Evolutionary conservation across 192 early-diverging fungal species (phyloP).

Genomic region (Coemansia sp.): DNA sequence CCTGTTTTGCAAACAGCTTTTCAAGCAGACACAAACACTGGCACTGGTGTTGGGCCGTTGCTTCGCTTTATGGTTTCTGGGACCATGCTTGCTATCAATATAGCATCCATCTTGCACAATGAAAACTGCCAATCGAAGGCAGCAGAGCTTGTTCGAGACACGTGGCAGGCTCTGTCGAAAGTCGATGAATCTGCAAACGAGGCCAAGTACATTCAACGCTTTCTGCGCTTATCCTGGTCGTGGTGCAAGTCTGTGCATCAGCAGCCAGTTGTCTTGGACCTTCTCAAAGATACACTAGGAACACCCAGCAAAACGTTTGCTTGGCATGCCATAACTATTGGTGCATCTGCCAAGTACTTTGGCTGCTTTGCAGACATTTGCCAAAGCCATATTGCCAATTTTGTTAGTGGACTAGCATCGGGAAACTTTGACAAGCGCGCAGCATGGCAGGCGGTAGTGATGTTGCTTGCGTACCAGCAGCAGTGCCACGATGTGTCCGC

Average conservation of each 20-base stretch:
- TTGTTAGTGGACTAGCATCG: background rate
- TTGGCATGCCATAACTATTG: constrained; percentile 9
- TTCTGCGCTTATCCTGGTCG: constrained; percentile 31
- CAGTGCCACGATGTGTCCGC: background rate
- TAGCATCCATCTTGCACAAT: constrained; percentile 14
- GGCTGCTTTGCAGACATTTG: background rate
- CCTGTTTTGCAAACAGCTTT: background rate
- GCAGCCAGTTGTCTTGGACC: background rate
- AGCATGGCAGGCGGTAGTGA: constrained; percentile 10
- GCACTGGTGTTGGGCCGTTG: too few relatives aligned
- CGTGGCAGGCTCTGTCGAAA: constrained; percentile 20
- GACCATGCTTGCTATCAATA: constrained; percentile 28
- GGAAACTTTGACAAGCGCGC: background rate
- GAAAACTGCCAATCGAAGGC: background rate
- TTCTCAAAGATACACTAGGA: constrained; percentile 15
- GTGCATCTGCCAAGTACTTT: constrained; percentile 3
- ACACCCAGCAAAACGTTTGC: constrained; percentile 17
- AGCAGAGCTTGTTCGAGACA: constrained; percentile 9
- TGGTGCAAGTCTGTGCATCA: constrained; percentile 30
- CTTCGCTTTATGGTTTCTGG: constrained; percentile 18
- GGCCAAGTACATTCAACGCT: constrained; percentile 12
- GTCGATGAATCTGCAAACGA: background rate
- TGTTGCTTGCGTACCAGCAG: constrained; percentile 2
- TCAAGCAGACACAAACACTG: too few relatives aligned
- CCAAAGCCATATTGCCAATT: background rate